Evolutionary conservation across 2,329 filamentous ascomycete species (phyloP), one percentile per base, ranked within the genome.

Genomic region (Pestalotiopsis sp.): DNA sequence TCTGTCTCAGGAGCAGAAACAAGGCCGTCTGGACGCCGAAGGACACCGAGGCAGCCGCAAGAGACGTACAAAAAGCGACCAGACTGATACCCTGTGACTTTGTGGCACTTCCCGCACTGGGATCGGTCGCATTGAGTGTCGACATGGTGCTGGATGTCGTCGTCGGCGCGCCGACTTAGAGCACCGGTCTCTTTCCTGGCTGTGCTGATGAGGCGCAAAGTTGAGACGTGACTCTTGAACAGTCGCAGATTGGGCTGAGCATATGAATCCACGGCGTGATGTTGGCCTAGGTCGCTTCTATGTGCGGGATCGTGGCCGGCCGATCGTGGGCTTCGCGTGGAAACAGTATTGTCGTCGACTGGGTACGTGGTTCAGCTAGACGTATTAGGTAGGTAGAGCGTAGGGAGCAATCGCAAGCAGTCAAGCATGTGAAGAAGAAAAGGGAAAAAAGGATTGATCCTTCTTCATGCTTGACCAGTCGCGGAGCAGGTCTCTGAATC

Each of bases 1-100:
- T 95, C 69, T 93, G 91, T 72, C 94, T 90, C 57, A 97, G 82
- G 1, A 96, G 74, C 6, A 94, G 78, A 78, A 97, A 97, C n/a
- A 92, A 76, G 12, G 91, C 76, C 45, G 94, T 83, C 76, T 91
- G 89, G 4, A 91, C 80, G 1, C 83, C 86, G 70, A 93, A 93
- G 67, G 93, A 80, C 20, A 88, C 80, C 61, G 91, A 77, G 76
- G 90, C 90, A 64, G 89, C 86, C 45, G 84, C 85, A 71, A 93
- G 77, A 57, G 91, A 91, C 65, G 91, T 89, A 45, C 92, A 75
- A 72, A 94, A 93, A n/a, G 87, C 80, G 23, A 82, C 78, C 64
- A 87, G 76, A 71, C 83, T 84, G 62, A 85, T 83, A 61, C 84
- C 83, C 23, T 79, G 76, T 4, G 76, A 75, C 3, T 71, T 70